These are phyloP conservation scores for Calonectria naviculata DNA, from an alignment of 2,329 filamentous ascomycete species.

Conservation along the genomic window DNA sequence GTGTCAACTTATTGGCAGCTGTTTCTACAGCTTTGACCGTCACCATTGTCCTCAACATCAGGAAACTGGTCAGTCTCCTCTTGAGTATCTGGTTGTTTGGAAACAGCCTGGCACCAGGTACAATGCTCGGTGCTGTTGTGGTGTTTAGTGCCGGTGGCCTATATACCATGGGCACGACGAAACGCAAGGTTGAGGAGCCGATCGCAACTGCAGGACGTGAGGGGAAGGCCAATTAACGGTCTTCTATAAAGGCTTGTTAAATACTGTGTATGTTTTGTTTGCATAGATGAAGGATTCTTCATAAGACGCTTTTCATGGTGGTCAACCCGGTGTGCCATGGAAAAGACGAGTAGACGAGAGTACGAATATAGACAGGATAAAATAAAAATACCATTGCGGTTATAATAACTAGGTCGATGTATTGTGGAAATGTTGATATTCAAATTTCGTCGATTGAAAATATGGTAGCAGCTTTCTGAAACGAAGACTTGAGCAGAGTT, in stretches of 20 bases:
- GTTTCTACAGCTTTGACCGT: slow-evolving; percentile 92
- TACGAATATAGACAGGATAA: neutral
- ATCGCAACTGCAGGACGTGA: slow-evolving; percentile 20
- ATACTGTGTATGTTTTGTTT: neutral
- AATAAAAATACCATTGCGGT: neutral
- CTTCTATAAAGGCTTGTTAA: neutral
- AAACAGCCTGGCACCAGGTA: slow-evolving; percentile 80
- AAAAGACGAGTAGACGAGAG: slow-evolving; percentile 5
- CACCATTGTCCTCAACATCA: slow-evolving; percentile 94
- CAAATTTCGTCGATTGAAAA: too few species aligned
- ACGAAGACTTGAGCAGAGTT: too few species aligned
- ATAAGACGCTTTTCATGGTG: neutral
- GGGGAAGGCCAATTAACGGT: slow-evolving; percentile 32
- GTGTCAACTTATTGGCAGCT: slow-evolving; percentile 93
- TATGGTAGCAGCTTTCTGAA: too few species aligned
- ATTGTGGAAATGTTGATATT: too few species aligned
- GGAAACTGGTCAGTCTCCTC: slow-evolving; percentile 91
- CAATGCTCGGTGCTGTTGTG: slow-evolving; percentile 82
- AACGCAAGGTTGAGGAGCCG: slow-evolving; percentile 31
- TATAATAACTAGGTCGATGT: neutral
- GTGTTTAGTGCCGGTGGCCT: slow-evolving; percentile 93
- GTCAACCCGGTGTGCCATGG: neutral
- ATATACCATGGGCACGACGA: slow-evolving; percentile 80
- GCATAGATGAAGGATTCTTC: slow-evolving; percentile 21
- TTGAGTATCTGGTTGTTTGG: slow-evolving; percentile 96